A percentile compares a stretch with the other conserved stretches of the same genome.
phyloP scores from a whole-genome alignment of 1,284 basidiomycete genomes.

The Irpex sp. region DNA sequence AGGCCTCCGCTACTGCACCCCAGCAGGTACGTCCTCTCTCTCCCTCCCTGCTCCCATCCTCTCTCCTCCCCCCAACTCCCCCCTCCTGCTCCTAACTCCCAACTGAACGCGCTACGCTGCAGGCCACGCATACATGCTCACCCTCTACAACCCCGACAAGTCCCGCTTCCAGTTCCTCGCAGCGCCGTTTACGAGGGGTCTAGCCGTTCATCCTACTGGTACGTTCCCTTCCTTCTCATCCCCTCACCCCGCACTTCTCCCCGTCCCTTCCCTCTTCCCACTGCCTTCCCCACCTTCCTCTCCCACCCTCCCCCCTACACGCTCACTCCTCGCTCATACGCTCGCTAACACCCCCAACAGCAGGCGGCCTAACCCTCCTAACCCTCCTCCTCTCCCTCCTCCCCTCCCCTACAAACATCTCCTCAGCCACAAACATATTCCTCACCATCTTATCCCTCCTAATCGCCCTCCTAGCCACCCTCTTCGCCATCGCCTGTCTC shows the following conservation, averaged over 20 bases:
- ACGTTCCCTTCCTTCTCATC: constrained; percentile 18
- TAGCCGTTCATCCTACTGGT: constrained; percentile 74
- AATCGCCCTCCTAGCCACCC: constrained; percentile 61
- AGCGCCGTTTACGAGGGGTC: constrained; percentile 66
- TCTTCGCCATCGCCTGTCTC: constrained; percentile 66
- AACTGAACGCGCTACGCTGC: background rate
- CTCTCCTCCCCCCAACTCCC: too few species aligned
- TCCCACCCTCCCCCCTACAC: background rate
- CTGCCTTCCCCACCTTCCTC: background rate
- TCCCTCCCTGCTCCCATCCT: too few species aligned
- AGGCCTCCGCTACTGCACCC: constrained; percentile 44
- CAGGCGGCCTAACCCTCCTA: constrained; percentile 57
- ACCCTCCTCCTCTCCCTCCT: constrained; percentile 63
- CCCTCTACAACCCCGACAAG: constrained; percentile 32
- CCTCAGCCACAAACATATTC: constrained; percentile 57
- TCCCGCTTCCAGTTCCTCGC: constrained; percentile 39
- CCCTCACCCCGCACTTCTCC: too few species aligned
- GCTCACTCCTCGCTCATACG: too few species aligned
- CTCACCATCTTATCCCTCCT: constrained; percentile 58
- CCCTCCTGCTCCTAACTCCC: background rate
- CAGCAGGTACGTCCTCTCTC: constrained; percentile 28
- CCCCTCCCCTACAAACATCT: too few species aligned
- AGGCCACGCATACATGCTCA: constrained; percentile 49
- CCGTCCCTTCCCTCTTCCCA: too few species aligned
- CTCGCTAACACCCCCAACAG: constrained; percentile 31